phyloP scores from a whole-genome alignment of 1,139 yeast species.

The Geotrichum histeridarum region DNA sequence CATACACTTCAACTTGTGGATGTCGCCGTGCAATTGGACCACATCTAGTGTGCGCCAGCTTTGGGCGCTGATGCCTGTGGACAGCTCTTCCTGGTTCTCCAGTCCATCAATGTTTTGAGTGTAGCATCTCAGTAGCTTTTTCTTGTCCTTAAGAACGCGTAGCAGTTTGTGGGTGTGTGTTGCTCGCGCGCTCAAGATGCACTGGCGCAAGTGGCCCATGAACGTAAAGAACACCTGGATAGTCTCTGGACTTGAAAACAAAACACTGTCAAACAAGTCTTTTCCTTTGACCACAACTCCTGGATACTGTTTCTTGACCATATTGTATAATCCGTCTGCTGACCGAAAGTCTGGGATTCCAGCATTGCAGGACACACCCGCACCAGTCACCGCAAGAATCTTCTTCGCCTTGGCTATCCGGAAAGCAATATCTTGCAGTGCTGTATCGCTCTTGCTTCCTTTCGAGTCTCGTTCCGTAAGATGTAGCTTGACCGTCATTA shows the following conservation, averaged over 20 bases:
- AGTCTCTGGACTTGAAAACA: conserved; percentile 64
- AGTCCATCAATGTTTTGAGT: conserved; percentile 74
- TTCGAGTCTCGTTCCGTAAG: background rate
- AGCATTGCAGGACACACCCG: conserved; percentile 93
- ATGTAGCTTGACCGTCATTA: conserved; percentile 9
- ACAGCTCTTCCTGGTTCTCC: conserved; percentile 43
- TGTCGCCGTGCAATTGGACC: conserved; percentile 85
- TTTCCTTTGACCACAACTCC: conserved; percentile 68
- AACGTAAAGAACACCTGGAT: conserved; percentile 69
- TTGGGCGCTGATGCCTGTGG: conserved; percentile 21
- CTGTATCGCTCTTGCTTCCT: background rate
- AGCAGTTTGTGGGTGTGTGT: conserved; percentile 82
- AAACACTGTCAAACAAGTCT: conserved; percentile 80
- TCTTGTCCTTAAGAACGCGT: conserved; percentile 55
- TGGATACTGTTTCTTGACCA: conserved; percentile 62
- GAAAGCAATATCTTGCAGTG: conserved; percentile 14
- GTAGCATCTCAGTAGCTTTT: conserved; percentile 73
- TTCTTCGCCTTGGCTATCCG: conserved; percentile 24
- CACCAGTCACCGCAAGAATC: conserved; percentile 61
- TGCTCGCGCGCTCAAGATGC: conserved; percentile 62
- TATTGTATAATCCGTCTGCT: conserved; percentile 71
- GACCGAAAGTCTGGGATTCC: conserved; percentile 95
- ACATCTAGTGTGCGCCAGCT: conserved; percentile 49
- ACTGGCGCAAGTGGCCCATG: conserved; percentile 65
- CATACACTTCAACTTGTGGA: conserved; percentile 69